A percentile compares a stretch with the other conserved stretches of the same genome.
phyloP scores from a whole-genome alignment of 106 monocot genomes.

The Chionographis japonica region DNA sequence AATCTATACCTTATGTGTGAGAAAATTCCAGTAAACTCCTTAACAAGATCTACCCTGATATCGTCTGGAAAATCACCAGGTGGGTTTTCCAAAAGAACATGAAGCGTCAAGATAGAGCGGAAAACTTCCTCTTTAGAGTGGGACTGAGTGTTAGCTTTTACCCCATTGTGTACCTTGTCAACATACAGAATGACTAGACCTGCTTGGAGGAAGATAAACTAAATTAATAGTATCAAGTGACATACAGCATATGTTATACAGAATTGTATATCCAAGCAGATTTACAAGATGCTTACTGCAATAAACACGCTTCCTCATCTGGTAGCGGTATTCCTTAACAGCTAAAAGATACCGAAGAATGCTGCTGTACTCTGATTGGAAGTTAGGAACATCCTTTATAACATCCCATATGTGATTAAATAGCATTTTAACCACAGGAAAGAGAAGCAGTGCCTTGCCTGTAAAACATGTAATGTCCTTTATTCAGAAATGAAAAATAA shows the following conservation, averaged over 20 bases:
- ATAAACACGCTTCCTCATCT: constrained; percentile 67
- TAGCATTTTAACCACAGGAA: constrained; percentile 56
- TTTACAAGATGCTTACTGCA: constrained; percentile 38
- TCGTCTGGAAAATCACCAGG: constrained; percentile 81
- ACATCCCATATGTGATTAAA: constrained; percentile 81
- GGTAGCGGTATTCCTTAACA: constrained; percentile 67
- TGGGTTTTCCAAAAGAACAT: constrained; percentile 76
- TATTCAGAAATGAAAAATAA: not conserved
- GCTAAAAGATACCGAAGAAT: constrained; percentile 66
- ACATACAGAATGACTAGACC: constrained; percentile 62
- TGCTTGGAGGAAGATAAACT: constrained; percentile 12
- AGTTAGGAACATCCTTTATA: constrained; percentile 41
- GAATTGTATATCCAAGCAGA: not conserved
- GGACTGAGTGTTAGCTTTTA: constrained; percentile 25
- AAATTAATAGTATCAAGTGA: not conserved
- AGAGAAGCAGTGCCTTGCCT: constrained; percentile 55
- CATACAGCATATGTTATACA: not conserved
- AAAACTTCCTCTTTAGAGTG: constrained; percentile 76
- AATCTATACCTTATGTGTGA: constrained; percentile 44
- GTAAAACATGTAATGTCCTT: not conserved
- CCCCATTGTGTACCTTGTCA: constrained; percentile 40
- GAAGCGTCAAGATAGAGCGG: constrained; percentile 58
- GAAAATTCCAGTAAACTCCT: constrained; percentile 57
- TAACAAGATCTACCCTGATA: constrained; percentile 53
- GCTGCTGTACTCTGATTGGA: constrained; percentile 69